phyloP scores from a whole-genome alignment of 164 flowering plant species.

The Cinnamomum chago region DNA sequence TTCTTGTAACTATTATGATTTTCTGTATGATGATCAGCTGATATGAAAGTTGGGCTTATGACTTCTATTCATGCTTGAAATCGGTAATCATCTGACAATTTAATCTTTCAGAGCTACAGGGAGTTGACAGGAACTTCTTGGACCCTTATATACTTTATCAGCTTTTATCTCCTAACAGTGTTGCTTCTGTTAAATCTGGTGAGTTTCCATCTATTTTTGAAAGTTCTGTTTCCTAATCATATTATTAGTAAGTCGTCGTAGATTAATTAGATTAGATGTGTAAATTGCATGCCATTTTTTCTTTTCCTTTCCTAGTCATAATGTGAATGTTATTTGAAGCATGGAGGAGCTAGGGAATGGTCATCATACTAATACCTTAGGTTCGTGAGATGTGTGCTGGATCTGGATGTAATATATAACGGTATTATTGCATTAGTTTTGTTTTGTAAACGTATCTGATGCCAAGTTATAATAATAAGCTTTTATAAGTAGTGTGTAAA shows the following conservation, averaged over 20 bases:
- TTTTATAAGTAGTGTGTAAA: too few relatives aligned
- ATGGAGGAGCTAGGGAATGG: not conserved
- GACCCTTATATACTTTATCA: constrained; percentile 65
- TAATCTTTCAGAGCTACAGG: constrained; percentile 64
- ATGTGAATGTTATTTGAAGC: not conserved
- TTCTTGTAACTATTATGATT: not conserved
- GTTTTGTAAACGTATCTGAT: too few relatives aligned
- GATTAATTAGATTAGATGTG: not conserved
- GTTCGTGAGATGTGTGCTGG: too few relatives aligned
- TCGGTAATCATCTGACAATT: constrained; percentile 10
- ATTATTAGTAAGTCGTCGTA: not conserved
- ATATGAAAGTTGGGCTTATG: not conserved
- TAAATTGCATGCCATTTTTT: not conserved
- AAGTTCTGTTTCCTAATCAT: not conserved
- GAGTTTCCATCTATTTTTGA: constrained; percentile 11
- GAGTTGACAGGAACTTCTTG: constrained; percentile 73
- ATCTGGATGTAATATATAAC: too few relatives aligned
- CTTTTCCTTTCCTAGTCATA: not conserved
- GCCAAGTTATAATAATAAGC: too few relatives aligned
- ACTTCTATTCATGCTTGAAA: not conserved
- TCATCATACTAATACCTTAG: too few relatives aligned
- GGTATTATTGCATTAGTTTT: too few relatives aligned
- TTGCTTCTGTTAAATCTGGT: constrained; percentile 83
- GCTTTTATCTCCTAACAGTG: constrained; percentile 81
- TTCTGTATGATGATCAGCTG: not conserved